These are phyloP conservation scores for Geotrichum candidum DNA, from an alignment of 1,139 yeast genomes.

Conservation along the genomic window DNA sequence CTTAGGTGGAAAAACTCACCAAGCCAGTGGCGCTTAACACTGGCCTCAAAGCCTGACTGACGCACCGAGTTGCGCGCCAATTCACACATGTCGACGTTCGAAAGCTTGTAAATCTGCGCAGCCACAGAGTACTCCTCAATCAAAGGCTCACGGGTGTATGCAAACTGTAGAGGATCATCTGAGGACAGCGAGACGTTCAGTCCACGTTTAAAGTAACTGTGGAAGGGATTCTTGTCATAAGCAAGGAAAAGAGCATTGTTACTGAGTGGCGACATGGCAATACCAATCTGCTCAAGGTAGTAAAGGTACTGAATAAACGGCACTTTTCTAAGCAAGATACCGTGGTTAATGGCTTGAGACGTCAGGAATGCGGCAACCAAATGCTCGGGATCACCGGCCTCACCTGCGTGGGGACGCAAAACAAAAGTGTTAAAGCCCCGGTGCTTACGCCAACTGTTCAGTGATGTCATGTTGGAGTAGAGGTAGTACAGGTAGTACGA, in stretches of 20 bases:
- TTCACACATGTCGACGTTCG: constrained; percentile 96
- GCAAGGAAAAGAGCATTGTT: constrained; percentile 93
- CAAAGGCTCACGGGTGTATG: constrained; percentile 95
- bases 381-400: constrained; percentile 98
- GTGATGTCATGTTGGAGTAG: constrained; percentile 75
- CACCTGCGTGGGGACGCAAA: constrained; percentile 96
- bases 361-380: constrained; percentile 83
- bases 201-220: constrained; percentile 83
- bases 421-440: constrained; percentile 83
- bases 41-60: constrained; percentile 89
- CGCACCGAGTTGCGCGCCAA: constrained; percentile 73
- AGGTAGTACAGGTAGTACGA: constrained; percentile 88
- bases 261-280: constrained; percentile 98
- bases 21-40: constrained; percentile 84
- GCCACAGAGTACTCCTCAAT: constrained; percentile 97
- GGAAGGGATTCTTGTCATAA: constrained; percentile 91
- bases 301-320: constrained; percentile 92
- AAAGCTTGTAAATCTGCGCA: constrained; percentile 89
- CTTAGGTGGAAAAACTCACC: constrained; percentile 59
- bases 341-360: constrained; percentile 91
- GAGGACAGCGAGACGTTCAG: constrained; percentile 87
- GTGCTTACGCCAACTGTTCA: constrained; percentile 72
- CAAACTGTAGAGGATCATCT: constrained; percentile 91
- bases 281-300: constrained; percentile 88
- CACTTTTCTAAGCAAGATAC: constrained; percentile 82